Evolutionary conservation across 2,329 filamentous ascomycete genomes (phyloP).

Genomic region (Paecilomyces sp.): DNA sequence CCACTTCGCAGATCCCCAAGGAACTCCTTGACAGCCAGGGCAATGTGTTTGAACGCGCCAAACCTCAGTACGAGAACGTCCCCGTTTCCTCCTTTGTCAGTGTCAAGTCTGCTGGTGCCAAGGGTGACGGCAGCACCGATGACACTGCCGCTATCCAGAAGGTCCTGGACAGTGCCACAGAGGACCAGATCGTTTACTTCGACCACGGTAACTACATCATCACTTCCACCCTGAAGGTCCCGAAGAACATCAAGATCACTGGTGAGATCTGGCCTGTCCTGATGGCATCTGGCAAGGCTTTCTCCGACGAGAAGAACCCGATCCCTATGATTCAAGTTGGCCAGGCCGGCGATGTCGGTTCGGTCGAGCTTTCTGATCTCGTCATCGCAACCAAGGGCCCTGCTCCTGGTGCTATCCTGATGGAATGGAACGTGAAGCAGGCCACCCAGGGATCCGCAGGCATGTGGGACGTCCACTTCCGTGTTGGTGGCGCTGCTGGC

Average conservation of each 20-base stretch:
- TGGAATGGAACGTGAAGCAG: conserved; percentile 82
- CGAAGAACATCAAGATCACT: conserved; percentile 74
- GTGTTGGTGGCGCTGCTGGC: conserved; percentile 79
- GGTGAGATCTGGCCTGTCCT: conserved; percentile 90
- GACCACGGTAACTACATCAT: conserved; percentile 59
- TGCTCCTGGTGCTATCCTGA: conserved; percentile 78
- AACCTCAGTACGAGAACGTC: conserved; percentile 76
- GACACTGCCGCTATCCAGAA: conserved; percentile 80
- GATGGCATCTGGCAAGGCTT: conserved; percentile 69
- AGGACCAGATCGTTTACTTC: conserved; percentile 56
- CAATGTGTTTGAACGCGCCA: conserved; percentile 72
- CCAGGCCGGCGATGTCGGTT: conserved; percentile 65
- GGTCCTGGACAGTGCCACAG: conserved; percentile 60
- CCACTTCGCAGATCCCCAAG: conserved; percentile 49
- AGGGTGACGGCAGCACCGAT: conserved; percentile 79
- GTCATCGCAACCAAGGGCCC: conserved; percentile 79
- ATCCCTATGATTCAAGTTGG: conserved; percentile 83
- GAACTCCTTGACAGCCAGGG: conserved; percentile 58
- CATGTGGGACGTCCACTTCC: conserved; percentile 95
- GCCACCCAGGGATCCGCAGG: conserved; percentile 58
- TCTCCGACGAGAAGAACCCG: conserved; percentile 68
- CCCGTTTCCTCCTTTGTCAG: conserved; percentile 67
- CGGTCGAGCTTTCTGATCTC: conserved; percentile 80
- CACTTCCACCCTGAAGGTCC: conserved; percentile 53
- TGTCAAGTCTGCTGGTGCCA: conserved; percentile 74